These are phyloP conservation scores for Tylopilus balloui DNA, from an alignment of 768 basidiomycete species.

Conservation along the genomic window DNA sequence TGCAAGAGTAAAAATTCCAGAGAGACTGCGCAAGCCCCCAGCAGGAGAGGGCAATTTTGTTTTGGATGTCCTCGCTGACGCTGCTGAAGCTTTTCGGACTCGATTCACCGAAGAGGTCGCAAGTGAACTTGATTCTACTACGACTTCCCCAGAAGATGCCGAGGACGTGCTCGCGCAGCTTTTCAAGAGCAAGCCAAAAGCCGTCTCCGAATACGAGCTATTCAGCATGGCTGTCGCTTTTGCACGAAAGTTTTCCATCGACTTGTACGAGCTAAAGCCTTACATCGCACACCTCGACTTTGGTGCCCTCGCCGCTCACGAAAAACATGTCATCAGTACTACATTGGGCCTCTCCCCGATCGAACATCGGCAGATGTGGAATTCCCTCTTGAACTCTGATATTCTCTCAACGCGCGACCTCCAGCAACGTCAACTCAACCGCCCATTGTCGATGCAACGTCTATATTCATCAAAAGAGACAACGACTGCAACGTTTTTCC, in stretches of 20 bases:
- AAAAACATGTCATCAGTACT: constrained; percentile 50
- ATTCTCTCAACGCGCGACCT: constrained; percentile 51
- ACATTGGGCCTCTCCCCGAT: constrained; percentile 38
- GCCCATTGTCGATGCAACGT: constrained; percentile 54
- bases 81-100: constrained; percentile 43
- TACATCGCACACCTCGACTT: constrained; percentile 53
- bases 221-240: constrained; percentile 48
- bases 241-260: constrained; percentile 39
- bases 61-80: constrained; percentile 47
- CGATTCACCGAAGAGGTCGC: constrained; percentile 35
- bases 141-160: constrained; percentile 35
- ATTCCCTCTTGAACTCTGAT: constrained; percentile 58
- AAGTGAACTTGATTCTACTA: constrained; percentile 17
- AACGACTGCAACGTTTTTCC: constrained; percentile 55
- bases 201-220: constrained; percentile 58
- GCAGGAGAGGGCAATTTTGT: constrained; percentile 41
- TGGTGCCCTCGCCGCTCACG: constrained; percentile 46
- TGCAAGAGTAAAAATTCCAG: constrained; percentile 39
- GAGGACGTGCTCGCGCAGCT: constrained; percentile 41
- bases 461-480: constrained; percentile 54
- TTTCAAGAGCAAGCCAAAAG: constrained; percentile 47
- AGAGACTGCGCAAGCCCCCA: constrained; percentile 44
- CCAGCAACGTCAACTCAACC: constrained; percentile 45
- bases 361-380: constrained; percentile 54
- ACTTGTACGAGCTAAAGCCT: constrained; percentile 36